Conservation (phyloP, 306 rosid genomes). For the Dryas alaskensis region DNA sequence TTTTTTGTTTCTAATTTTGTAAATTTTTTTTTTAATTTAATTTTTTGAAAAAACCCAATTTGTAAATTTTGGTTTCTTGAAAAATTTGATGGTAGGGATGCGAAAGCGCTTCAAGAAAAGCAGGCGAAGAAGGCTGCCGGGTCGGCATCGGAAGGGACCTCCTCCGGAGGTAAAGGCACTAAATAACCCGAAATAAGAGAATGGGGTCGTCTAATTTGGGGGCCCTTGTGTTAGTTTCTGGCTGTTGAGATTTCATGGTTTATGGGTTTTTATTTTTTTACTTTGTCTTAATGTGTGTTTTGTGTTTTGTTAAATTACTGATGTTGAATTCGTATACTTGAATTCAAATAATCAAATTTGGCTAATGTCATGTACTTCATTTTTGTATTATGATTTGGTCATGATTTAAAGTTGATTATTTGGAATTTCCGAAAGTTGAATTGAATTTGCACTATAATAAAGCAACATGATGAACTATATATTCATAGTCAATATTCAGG, state of each 20-base stretch:
- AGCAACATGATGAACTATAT: neutral
- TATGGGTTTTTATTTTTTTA: neutral
- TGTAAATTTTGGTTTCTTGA: neutral
- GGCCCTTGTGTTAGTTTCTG: neutral
- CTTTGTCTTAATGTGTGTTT: neutral
- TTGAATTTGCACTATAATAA: neutral
- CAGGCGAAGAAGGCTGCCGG: conserved; percentile 48
- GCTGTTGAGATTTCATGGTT: conserved; percentile 5
- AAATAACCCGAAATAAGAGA: conserved; percentile 28
- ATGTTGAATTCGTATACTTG: conserved; percentile 8
- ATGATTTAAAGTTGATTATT: neutral
- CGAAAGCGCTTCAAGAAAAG: conserved; percentile 54
- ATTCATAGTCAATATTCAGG: neutral
- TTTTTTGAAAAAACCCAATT: neutral
- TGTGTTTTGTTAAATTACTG: neutral
- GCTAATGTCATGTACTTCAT: neutral
- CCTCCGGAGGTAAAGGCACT: conserved; percentile 39
- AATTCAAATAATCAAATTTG: neutral
- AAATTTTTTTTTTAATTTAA: neutral
- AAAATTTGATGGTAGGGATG: conserved; percentile 33
- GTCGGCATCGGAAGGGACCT: conserved; percentile 30
- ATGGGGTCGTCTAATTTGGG: neutral
- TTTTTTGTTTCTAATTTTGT: neutral
- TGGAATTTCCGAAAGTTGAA: neutral
- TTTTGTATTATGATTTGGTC: neutral